A percentile compares a stretch with the other conserved stretches of the same genome.
Evolutionary conservation across 106 monocot species (phyloP).

Genomic region (Amphibolis antarctica): DNA sequence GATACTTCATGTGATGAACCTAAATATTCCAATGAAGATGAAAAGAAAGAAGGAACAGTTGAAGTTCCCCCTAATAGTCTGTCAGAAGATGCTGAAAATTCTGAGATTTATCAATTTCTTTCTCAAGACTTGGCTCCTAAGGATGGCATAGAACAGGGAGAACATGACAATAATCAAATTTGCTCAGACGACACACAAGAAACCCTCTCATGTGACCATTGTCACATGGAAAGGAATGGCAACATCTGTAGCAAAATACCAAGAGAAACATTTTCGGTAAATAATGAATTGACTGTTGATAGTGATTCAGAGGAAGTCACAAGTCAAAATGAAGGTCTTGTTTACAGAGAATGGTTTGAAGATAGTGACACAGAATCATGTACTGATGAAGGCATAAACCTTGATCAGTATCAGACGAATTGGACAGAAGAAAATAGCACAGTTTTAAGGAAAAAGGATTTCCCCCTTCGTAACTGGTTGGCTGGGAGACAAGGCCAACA

Average conservation of each 20-base stretch:
- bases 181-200: not conserved
- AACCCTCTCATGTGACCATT: not conserved
- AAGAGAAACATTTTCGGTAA: not conserved
- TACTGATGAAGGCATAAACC: not conserved
- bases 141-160: not conserved
- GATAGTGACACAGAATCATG: conserved; percentile 11
- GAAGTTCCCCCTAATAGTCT: not conserved
- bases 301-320: conserved; percentile 1
- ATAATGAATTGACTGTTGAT: not conserved
- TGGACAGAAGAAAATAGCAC: conserved; percentile 13
- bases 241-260: not conserved
- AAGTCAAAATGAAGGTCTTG: not conserved
- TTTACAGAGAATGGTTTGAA: conserved; percentile 1
- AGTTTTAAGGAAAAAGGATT: not conserved
- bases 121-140: not conserved
- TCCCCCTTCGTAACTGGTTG: conserved; percentile 7
- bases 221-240: not conserved
- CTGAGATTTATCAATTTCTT: not conserved
- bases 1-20: not conserved
- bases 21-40: conserved; percentile 6
- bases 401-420: not conserved
- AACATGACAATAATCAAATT: not conserved
- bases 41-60: conserved; percentile 1
- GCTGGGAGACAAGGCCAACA: not conserved
- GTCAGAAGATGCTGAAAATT: conserved; percentile 1